phyloP scores from a whole-genome alignment of 495 filamentous ascomycete species.

The Tricharina praecox region DNA sequence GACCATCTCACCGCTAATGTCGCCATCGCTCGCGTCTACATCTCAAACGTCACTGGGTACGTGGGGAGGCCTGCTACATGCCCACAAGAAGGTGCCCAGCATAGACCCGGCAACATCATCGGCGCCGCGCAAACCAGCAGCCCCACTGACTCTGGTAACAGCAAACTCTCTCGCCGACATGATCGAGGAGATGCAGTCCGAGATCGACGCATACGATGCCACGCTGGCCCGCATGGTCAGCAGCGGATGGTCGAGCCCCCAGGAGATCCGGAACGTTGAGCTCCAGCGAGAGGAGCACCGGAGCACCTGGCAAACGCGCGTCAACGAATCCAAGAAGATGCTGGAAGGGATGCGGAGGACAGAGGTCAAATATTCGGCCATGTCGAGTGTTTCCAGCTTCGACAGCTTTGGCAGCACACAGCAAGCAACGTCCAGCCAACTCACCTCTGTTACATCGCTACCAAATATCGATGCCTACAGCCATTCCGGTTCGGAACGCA shows the following conservation, averaged over 20 bases:
- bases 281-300: constrained; percentile 18
- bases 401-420: constrained; percentile 12
- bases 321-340: constrained; percentile 24
- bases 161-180: constrained; percentile 24
- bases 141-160: constrained; percentile 14
- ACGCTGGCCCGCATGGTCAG: constrained; percentile 20
- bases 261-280: constrained; percentile 25
- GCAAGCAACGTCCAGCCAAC: neutral
- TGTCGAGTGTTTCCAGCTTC: constrained; percentile 22
- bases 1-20: constrained; percentile 24
- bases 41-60: constrained; percentile 24
- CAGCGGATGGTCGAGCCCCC: constrained; percentile 23
- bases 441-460: neutral
- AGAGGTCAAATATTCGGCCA: constrained; percentile 19
- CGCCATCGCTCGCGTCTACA: constrained; percentile 18
- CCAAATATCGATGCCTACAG: neutral
- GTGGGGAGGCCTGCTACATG: constrained; percentile 2
- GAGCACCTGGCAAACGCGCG: constrained; percentile 16
- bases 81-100: constrained; percentile 24
- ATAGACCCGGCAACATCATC: constrained; percentile 25
- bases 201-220: constrained; percentile 22
- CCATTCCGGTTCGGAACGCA: neutral
- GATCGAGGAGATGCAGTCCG: constrained; percentile 25
- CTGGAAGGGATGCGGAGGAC: constrained; percentile 18
- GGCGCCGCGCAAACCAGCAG: constrained; percentile 17